Conservation (phyloP, 2,329 filamentous ascomycete genomes). For the Ascochyta viciae-villosae region DNA sequence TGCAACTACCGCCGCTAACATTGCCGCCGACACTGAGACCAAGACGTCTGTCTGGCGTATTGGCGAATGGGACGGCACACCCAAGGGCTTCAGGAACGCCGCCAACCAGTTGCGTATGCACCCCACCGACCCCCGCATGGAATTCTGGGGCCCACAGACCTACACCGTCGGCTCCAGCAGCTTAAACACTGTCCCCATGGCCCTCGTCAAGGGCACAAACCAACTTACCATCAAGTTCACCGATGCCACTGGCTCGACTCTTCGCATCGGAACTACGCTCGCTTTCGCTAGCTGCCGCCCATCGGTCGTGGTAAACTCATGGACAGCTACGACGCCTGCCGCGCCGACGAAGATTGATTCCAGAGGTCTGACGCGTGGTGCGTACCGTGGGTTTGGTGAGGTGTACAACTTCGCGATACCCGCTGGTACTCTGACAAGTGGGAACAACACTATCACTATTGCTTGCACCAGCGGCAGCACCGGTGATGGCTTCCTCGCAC, state of each 20-base stretch:
- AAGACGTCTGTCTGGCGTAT: slow-evolving; percentile 67
- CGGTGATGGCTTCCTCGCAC: slow-evolving; percentile 62
- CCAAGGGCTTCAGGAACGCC: slow-evolving; percentile 68
- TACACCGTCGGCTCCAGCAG: slow-evolving; percentile 66
- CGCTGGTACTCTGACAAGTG: slow-evolving; percentile 64
- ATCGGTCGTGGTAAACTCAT: slow-evolving; percentile 64
- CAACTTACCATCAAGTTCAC: slow-evolving; percentile 68
- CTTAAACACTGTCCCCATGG: slow-evolving; percentile 68
- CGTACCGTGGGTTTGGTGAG: slow-evolving; percentile 69
- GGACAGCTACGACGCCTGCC: slow-evolving; percentile 56
- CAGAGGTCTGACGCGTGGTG: slow-evolving; percentile 69
- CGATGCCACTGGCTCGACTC: slow-evolving; percentile 60
- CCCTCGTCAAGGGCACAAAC: slow-evolving; percentile 67
- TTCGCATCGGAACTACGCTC: slow-evolving; percentile 70
- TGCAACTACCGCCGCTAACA: slow-evolving; percentile 57
- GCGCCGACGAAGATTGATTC: slow-evolving; percentile 70
- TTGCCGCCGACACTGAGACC: slow-evolving; percentile 57
- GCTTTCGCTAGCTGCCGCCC: slow-evolving; percentile 67
- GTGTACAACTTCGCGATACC: slow-evolving; percentile 69
- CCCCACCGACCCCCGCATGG: slow-evolving; percentile 70
- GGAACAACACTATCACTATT: slow-evolving; percentile 69
- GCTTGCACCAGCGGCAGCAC: slow-evolving; percentile 65
- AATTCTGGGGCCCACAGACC: slow-evolving; percentile 64
- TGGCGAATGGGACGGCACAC: slow-evolving; percentile 69
- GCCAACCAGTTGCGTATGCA: slow-evolving; percentile 73